Percentiles rank a stretch among this genome's conserved stretches.
Conservation (phyloP, 2,329 filamentous ascomycete genomes). For the Claviceps spartinae region DNA sequence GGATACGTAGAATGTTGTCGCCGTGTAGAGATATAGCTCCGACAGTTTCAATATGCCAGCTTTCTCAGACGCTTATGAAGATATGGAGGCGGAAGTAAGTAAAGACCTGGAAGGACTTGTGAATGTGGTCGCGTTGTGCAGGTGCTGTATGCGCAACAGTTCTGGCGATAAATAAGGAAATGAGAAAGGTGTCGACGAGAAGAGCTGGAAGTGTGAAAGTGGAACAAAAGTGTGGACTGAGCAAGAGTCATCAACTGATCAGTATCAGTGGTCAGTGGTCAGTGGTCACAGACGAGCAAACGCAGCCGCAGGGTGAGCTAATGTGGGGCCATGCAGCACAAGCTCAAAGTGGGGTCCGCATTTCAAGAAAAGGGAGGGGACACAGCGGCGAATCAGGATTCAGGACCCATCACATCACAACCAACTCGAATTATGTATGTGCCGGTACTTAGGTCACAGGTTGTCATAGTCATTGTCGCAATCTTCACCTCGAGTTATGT, state of each 20-base stretch:
- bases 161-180: neutral
- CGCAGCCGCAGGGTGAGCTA: neutral
- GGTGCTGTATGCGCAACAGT: neutral
- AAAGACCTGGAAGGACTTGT: too few relatives aligned
- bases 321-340: too few relatives aligned
- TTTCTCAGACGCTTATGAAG: neutral
- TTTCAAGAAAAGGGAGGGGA: too few relatives aligned
- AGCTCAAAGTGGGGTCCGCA: too few relatives aligned
- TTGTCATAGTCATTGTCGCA: too few relatives aligned
- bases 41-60: neutral
- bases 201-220: slow-evolving; percentile 1
- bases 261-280: too few relatives aligned
- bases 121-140: neutral
- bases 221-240: neutral
- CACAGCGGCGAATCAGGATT: too few relatives aligned
- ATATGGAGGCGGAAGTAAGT: too few relatives aligned
- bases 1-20: neutral
- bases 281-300: neutral
- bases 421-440: too few relatives aligned
- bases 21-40: neutral
- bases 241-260: neutral
- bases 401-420: too few relatives aligned
- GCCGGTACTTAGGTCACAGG: too few relatives aligned
- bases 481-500: too few relatives aligned
- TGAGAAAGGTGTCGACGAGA: neutral